These are phyloP conservation scores for Aspergillus japonicus DNA, from an alignment of 2,329 filamentous ascomycete genomes.

Conservation along the genomic window DNA sequence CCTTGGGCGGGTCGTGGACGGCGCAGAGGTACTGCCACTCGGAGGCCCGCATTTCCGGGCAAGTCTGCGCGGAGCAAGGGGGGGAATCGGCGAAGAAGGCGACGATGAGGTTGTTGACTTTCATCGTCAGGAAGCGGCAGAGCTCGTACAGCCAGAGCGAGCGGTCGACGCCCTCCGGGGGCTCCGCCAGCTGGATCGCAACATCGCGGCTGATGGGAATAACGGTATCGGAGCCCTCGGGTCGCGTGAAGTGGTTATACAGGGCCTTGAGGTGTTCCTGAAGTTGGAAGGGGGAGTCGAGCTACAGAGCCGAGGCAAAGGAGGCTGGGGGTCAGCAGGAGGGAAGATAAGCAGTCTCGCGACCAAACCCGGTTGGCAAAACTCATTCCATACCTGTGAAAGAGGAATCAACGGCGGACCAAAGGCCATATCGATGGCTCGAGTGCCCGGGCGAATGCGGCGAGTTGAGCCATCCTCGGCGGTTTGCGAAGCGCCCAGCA, in stretches of 20 bases:
- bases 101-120: conserved; percentile 89
- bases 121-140: conserved; percentile 90
- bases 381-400: conserved; percentile 63
- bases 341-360: not conserved
- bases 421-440: conserved; percentile 85
- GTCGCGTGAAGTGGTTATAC: conserved; percentile 76
- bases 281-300: conserved; percentile 94
- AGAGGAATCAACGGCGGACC: conserved; percentile 86
- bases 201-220: conserved; percentile 72
- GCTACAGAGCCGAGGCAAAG: conserved; percentile 52
- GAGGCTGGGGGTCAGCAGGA: conserved; percentile 7
- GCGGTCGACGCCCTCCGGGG: conserved; percentile 77
- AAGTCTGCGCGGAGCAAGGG: conserved; percentile 83
- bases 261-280: conserved; percentile 95
- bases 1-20: conserved; percentile 93
- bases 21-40: conserved; percentile 99
- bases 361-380: conserved; percentile 1
- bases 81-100: conserved; percentile 89
- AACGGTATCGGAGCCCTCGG: conserved; percentile 57
- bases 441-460: conserved; percentile 89
- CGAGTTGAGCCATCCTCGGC: conserved; percentile 72
- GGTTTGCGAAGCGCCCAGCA: conserved; percentile 56
- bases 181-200: conserved; percentile 72
- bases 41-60: conserved; percentile 95
- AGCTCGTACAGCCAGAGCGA: conserved; percentile 97